Conservation (phyloP, 345 rosid genomes). For the Tarenaya hassleriana region DNA sequence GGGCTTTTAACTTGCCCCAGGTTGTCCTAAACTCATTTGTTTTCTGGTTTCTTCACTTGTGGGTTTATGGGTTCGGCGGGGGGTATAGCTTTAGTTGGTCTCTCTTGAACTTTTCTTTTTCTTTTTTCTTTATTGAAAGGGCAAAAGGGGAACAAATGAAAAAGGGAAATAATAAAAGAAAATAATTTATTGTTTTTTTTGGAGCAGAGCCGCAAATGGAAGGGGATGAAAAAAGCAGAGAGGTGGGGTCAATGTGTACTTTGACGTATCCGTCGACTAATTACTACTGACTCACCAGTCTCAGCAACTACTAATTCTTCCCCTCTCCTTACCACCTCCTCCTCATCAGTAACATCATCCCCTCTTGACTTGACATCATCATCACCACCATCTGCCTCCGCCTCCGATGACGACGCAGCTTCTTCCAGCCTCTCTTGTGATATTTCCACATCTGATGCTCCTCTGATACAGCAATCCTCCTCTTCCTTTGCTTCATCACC, state of each 20-base stretch:
- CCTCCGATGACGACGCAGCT: too few species aligned
- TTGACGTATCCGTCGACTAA: constrained; percentile 99
- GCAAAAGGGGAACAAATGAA: constrained; percentile 7
- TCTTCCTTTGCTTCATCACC: constrained; percentile 21
- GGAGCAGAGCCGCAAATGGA: constrained; percentile 12
- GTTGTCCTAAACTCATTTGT: too few species aligned
- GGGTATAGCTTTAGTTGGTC: too few species aligned
- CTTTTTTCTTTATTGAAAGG: constrained; percentile 12
- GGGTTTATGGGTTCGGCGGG: too few species aligned
- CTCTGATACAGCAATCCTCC: neutral
- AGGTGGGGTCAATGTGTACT: constrained; percentile 91
- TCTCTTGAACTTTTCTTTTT: neutral
- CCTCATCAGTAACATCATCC: too few species aligned
- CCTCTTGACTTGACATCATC: too few species aligned
- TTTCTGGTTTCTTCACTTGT: too few species aligned
- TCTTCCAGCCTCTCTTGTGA: neutral
- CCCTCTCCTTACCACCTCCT: constrained; percentile 23
- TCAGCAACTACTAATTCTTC: constrained; percentile 36
- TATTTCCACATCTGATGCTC: neutral
- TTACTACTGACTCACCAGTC: constrained; percentile 73
- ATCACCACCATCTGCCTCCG: constrained; percentile 28
- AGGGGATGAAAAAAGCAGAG: constrained; percentile 27
- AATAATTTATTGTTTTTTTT: constrained; percentile 3
- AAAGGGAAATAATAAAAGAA: constrained; percentile 6
- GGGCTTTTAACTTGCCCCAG: constrained; percentile 28